Conservation (phyloP, 306 rosid genomes). For the Hippophae tibetana region DNA sequence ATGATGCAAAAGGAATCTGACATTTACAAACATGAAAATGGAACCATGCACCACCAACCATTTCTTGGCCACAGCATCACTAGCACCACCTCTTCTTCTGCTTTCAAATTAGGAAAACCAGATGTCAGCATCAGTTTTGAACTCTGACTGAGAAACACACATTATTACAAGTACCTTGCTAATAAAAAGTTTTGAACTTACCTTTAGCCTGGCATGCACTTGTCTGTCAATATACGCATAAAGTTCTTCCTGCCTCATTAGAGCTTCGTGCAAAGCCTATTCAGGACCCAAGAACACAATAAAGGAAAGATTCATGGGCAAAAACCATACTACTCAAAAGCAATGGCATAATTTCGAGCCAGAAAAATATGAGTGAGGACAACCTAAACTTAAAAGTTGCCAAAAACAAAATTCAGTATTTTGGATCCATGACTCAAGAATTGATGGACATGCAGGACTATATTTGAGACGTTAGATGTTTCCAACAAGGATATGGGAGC, state of each 20-base stretch:
- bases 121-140: conserved; percentile 13
- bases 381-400: too few relatives aligned
- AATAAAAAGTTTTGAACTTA: conserved; percentile 17
- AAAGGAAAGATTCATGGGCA: background rate
- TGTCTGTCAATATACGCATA: conserved; percentile 65
- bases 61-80: background rate
- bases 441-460: too few relatives aligned
- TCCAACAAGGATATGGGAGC: too few relatives aligned
- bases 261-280: conserved; percentile 75
- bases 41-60: background rate
- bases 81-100: conserved; percentile 45
- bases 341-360: too few relatives aligned
- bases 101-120: conserved; percentile 11
- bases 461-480: too few relatives aligned
- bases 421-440: too few relatives aligned
- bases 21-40: conserved; percentile 19
- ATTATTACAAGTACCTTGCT: conserved; percentile 1
- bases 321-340: too few relatives aligned
- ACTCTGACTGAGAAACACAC: background rate
- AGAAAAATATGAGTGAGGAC: too few relatives aligned
- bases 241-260: conserved; percentile 84
- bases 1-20: background rate
- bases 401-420: too few relatives aligned
- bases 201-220: conserved; percentile 47
- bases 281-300: conserved; percentile 8